Evolutionary conservation across 164 flowering plant genomes (phyloP), one percentile per base, ranked within the genome.

Genomic region (Vitis amurensis): DNA sequence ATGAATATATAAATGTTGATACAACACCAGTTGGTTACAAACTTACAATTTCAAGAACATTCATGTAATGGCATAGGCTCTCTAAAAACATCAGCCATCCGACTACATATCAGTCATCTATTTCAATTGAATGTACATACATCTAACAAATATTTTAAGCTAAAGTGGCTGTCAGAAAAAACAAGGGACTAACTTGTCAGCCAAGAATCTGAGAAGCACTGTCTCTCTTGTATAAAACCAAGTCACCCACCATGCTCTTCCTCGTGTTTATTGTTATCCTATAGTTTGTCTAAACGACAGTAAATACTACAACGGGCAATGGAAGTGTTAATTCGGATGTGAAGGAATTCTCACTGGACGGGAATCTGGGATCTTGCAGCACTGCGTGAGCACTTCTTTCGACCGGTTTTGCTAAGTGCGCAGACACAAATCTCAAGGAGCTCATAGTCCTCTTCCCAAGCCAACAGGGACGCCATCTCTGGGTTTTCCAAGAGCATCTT

Each of bases 401-500:
- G 71, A 9, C 87, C 79, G 9, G 66, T 77, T 77, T 86, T 88
- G 73, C 72, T 69, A 0, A 91, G 87, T 1, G 84, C 83, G 50
- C 91, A 89, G 19, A 91, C 88, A 71, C 97, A 91, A 9, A 66
- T 88, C 85, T 86, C 89, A 5, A 91, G 96, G 47, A 89, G 87
- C 69, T 87, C 91, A 47, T 83, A 81, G 59, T 91, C 96, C 80
- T 91, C 96, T 2, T 91, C 85, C 90, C 89, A 89, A 59, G 77
- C 81, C 79, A 91, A 76, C 71, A 74, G 53, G 11, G 96, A 85
- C 8, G 93, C 93, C 83, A 68, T 75, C 64, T 83, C 84, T 27
- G 86, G 87, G 30, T 84, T 82, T 64, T 87, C 80, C 74, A 91
- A 69, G 4, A 91, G 89, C 84, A 89, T 82, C 74, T 88, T 91